These are phyloP conservation scores for Drosera spatulata DNA, from an alignment of 179 eudicot genomes.

Conservation along the genomic window DNA sequence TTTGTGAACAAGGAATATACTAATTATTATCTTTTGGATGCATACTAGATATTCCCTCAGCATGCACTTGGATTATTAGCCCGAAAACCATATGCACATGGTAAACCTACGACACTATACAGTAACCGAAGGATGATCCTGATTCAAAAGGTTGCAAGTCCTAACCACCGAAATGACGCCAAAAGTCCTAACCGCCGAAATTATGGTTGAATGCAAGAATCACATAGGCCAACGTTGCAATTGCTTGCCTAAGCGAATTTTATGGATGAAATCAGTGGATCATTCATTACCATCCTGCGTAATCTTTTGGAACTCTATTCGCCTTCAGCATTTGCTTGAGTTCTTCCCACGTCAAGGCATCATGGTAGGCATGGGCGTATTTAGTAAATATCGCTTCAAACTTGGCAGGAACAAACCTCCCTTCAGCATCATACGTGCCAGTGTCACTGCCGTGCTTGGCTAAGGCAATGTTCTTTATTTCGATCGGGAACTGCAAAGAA, in stretches of 20 bases:
- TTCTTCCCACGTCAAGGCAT: slow-evolving; percentile 41
- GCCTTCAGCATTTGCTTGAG: slow-evolving; percentile 41
- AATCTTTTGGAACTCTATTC: slow-evolving; percentile 54
- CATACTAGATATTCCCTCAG: too few species aligned
- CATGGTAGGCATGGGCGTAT: slow-evolving; percentile 35
- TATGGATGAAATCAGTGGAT: neutral
- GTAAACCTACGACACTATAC: too few species aligned
- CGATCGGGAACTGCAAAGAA: slow-evolving; percentile 48
- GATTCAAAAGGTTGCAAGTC: too few species aligned
- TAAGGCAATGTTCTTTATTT: slow-evolving; percentile 53
- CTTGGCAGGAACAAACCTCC: slow-evolving; percentile 63
- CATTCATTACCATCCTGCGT: slow-evolving; percentile 32
- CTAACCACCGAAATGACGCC: too few species aligned
- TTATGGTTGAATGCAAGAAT: too few species aligned
- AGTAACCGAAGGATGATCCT: too few species aligned
- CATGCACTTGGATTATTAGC: neutral
- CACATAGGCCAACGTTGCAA: too few species aligned
- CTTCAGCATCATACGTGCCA: slow-evolving; percentile 69
- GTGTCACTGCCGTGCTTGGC: slow-evolving; percentile 80
- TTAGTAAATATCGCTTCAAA: slow-evolving; percentile 57
- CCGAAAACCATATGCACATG: neutral
- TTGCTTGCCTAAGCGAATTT: neutral
- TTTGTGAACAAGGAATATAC: too few species aligned
- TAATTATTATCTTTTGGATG: too few species aligned
- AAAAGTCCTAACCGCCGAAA: too few species aligned